These are phyloP conservation scores for Torulaspora gathmanii DNA, from an alignment of 805 yeast species.

Conservation along the genomic window DNA sequence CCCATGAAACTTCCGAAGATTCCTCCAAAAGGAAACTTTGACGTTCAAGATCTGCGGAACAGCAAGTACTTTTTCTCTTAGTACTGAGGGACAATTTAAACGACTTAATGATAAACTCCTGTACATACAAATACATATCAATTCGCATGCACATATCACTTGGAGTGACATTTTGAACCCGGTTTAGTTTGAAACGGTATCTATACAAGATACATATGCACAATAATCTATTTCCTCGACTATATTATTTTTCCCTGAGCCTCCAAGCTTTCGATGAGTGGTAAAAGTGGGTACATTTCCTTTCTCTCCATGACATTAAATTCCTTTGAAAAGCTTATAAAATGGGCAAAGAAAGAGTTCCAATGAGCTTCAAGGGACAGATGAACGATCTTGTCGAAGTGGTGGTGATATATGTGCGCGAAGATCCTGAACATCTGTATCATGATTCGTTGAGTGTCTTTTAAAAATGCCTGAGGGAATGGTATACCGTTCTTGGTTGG, in stretches of 20 bases:
- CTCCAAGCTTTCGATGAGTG: conserved; percentile 75
- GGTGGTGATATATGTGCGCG: conserved; percentile 92
- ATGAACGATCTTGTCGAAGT: conserved; percentile 90
- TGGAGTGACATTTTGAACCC: not conserved
- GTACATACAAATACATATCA: conserved; percentile 1
- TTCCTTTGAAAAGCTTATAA: conserved; percentile 78
- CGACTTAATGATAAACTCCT: conserved; percentile 4
- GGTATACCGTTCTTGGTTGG: conserved; percentile 89
- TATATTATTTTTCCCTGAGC: conserved; percentile 73
- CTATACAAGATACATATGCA: not conserved
- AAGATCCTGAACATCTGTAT: conserved; percentile 92
- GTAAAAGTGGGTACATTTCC: conserved; percentile 74
- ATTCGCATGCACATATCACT: not conserved
- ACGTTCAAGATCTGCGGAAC: conserved; percentile 63
- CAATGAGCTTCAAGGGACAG: conserved; percentile 92
- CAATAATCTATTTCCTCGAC: not conserved
- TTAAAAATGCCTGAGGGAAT: conserved; percentile 78
- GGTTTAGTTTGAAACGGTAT: not conserved
- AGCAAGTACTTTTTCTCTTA: conserved; percentile 73
- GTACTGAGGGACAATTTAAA: not conserved
- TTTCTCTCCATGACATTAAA: conserved; percentile 72
- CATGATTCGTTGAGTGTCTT: conserved; percentile 80
- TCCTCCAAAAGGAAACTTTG: conserved; percentile 79
- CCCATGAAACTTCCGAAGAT: conserved; percentile 69
- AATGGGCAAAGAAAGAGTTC: conserved; percentile 96